Conservation (phyloP, 257 asterid species). For the Handroanthus guayacan region DNA sequence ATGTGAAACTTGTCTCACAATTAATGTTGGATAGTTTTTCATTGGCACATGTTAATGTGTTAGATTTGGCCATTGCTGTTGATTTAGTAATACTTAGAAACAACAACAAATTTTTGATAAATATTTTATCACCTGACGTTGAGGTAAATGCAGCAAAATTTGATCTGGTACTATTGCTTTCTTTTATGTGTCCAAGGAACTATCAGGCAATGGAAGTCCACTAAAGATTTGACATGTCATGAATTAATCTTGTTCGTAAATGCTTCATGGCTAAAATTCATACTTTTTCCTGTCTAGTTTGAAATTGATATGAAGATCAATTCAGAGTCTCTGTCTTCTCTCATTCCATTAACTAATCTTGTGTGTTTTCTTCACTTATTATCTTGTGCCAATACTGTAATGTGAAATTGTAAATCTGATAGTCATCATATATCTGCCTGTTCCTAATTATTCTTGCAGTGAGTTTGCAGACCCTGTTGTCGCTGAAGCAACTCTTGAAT, state of each 20-base stretch:
- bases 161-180: slow-evolving; percentile 5
- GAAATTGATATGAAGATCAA: slow-evolving; percentile 29
- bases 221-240: slow-evolving; percentile 5
- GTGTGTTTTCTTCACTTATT: slow-evolving; percentile 20
- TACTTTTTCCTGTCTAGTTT: slow-evolving; percentile 23
- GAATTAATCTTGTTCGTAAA: slow-evolving; percentile 1
- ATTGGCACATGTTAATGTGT: not conserved
- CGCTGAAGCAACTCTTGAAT: slow-evolving; percentile 88
- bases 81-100: not conserved
- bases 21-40: not conserved
- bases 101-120: not conserved
- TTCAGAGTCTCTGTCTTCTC: slow-evolving; percentile 12
- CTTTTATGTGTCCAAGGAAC: slow-evolving; percentile 23
- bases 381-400: slow-evolving; percentile 7
- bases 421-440: slow-evolving; percentile 17
- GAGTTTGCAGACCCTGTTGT: slow-evolving; percentile 96
- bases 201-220: slow-evolving; percentile 12
- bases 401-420: slow-evolving; percentile 14
- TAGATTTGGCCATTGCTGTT: not conserved
- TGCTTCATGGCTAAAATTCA: slow-evolving; percentile 19
- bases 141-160: slow-evolving; percentile 25
- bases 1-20: slow-evolving; percentile 10
- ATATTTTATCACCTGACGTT: slow-evolving; percentile 6
- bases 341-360: slow-evolving; percentile 8
- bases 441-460: slow-evolving; percentile 61